These are phyloP conservation scores for Boletellus ananiceps DNA, from an alignment of 768 basidiomycete species.

Conservation along the genomic window DNA sequence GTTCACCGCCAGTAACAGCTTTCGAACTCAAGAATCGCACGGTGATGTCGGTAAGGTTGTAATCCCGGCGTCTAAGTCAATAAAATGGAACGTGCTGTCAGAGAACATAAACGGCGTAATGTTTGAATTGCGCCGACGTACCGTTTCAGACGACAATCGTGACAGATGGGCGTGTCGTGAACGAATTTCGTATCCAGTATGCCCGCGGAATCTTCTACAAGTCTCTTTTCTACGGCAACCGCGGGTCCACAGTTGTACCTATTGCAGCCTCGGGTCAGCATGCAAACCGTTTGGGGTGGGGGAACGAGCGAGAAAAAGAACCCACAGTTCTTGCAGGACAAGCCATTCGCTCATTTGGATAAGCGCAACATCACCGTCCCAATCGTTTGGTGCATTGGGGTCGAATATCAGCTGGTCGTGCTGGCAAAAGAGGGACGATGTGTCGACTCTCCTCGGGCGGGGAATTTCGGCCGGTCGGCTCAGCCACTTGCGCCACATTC, in stretches of 20 bases:
- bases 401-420: constrained; percentile 64
- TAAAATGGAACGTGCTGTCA: constrained; percentile 18
- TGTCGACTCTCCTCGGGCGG: constrained; percentile 64
- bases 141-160: constrained; percentile 58
- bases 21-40: constrained; percentile 43
- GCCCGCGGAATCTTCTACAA: constrained; percentile 24
- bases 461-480: constrained; percentile 47
- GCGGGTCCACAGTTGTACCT: constrained; percentile 59
- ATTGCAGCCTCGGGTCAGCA: constrained; percentile 18
- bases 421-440: constrained; percentile 58
- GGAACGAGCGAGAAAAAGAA: constrained; percentile 5
- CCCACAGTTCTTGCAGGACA: constrained; percentile 50
- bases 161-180: constrained; percentile 53
- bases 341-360: constrained; percentile 66
- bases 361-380: constrained; percentile 52
- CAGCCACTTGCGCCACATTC: constrained; percentile 68
- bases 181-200: constrained; percentile 36
- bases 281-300: constrained; percentile 1
- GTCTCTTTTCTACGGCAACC: constrained; percentile 42
- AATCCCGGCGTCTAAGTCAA: constrained; percentile 37
- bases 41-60: constrained; percentile 57
- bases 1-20: constrained; percentile 29
- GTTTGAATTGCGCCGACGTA: constrained; percentile 24
- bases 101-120: constrained; percentile 5
- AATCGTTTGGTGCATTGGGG: constrained; percentile 55